Base-by-base conservation (phyloP, 2,329 filamentous ascomycete species). In the Chaetomiaceae sp. region DNA sequence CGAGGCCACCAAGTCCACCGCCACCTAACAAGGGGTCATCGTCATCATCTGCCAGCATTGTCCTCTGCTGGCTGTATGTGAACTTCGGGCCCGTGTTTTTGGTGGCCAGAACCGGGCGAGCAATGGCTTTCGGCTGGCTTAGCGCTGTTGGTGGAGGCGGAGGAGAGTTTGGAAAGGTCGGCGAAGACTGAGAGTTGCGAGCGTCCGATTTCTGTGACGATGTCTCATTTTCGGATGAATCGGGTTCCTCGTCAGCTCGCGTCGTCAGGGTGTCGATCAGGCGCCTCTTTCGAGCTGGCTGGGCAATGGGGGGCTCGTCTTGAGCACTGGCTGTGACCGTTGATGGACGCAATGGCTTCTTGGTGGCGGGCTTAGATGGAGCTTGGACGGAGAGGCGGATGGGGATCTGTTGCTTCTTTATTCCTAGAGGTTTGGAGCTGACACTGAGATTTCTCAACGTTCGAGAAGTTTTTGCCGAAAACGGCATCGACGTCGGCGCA, bases 221-320 rank as follows among this genome's bases (percentile, higher is more conserved):
- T 11, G 16, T 21, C n/a, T 61, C 63, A 5, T 64, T 63, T 14
- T 64, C 62, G 20, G 65, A 67, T 14, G 61, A 59, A 47, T 64
- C 70, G 6, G 67, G 63, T 18, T 67, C 65, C 4, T 69, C 66
- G 13, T 68, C 65, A 30, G 64, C 68, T 57, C 75, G 74, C 1
- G 69, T 71, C 6, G 66, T 68, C 18, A 76, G 59, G 0, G 71
- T 63, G 61, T 76, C 74, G 29, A 76, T 76, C 36, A 76, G 57
- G 18, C 74, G 69, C 43, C 59, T 60, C 34, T 60, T 62, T 33
- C 61, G 58, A 14, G 55, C 54, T 16, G 33, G 49, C 5, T 44
- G 41, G 21, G 38, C 40, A 10, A 33, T n/a, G 21, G 56, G 23
- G 5, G 14, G 9, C 18, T 49, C 23, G 2, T 29, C 9, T 9